These are phyloP conservation scores for Exophiala xenobiotica DNA, from an alignment of 2,329 filamentous ascomycete genomes.

Conservation along the genomic window DNA sequence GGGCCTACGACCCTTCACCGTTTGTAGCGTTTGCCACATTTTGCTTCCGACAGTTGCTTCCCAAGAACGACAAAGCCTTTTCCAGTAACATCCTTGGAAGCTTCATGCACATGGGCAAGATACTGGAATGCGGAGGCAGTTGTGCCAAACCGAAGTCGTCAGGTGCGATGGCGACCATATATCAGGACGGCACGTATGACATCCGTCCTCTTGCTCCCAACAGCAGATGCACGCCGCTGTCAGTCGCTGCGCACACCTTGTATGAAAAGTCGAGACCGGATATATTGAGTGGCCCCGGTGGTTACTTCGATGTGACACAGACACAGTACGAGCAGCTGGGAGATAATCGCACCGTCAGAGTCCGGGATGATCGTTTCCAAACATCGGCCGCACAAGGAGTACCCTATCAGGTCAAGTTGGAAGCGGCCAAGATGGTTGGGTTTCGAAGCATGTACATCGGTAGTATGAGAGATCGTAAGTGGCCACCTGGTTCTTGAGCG, in stretches of 20 bases:
- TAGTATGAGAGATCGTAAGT: constrained; percentile 47
- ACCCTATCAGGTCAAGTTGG: constrained; percentile 46
- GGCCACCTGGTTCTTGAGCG: too few relatives aligned
- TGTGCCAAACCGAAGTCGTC: constrained; percentile 51
- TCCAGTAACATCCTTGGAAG: constrained; percentile 33
- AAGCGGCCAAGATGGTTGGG: constrained; percentile 46
- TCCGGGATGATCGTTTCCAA: constrained; percentile 50
- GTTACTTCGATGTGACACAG: constrained; percentile 43
- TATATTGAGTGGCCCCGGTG: constrained; percentile 51
- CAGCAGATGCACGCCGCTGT: constrained; percentile 48
- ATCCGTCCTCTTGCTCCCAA: constrained; percentile 43
- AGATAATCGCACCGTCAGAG: constrained; percentile 31
- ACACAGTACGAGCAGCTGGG: constrained; percentile 46
- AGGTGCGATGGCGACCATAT: constrained; percentile 45
- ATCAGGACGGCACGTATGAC: constrained; percentile 51
- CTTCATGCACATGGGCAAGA: constrained; percentile 56
- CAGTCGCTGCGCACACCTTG: constrained; percentile 54
- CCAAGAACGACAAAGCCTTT: neutral
- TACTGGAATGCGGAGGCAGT: constrained; percentile 53
- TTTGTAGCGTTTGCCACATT: constrained; percentile 29
- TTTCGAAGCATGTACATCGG: constrained; percentile 50
- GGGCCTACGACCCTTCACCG: constrained; percentile 43
- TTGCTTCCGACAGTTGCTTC: too few relatives aligned
- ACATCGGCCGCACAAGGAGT: constrained; percentile 40
- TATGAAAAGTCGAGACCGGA: constrained; percentile 58